Base-by-base conservation (phyloP, 768 basidiomycete species). In the Tulasnella sp. region DNA sequence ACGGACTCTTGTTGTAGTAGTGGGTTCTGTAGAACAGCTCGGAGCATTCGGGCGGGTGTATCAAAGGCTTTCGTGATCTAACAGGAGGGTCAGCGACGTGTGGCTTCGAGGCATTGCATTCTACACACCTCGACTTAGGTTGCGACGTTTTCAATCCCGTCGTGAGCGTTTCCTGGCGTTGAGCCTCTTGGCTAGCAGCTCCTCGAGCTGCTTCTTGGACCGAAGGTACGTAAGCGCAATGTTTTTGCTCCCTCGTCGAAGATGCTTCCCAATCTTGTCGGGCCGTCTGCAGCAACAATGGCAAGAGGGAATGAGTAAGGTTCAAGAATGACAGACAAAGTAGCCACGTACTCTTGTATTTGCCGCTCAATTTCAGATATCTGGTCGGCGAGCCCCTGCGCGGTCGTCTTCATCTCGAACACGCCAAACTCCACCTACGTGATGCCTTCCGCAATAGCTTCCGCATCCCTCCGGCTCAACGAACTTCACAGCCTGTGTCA, bases 51-150 rank as follows among this genome's bases (percentile, higher is more conserved):
- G 0, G 94, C 91, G 7, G 95, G 96, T 2, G 91, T 90, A 83
- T 94, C 89, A 82, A 97, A 99, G 0, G 91, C 89, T 80, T 89
- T 89, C 89, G 98, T 90, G 73, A 98, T 93, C 94, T 96, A 74
- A 23, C n/a, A 40, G 57, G 29, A 6, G n/a, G n/a, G n/a, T n/a
- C n/a, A n/a, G n/a, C n/a, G n/a, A n/a, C n/a, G n/a, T n/a, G n/a
- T n/a, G n/a, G n/a, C n/a, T n/a, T n/a, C n/a, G n/a, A n/a, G n/a
- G n/a, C n/a, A n/a, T n/a, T n/a, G n/a, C n/a, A n/a, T n/a, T n/a
- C n/a, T n/a, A 82, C 85, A 61, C 82, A 96, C 96, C 87, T 95
- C 92, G 16, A 96, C 87, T 83, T 99, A 93, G 3, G 91, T 92
- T 40, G 93, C 93, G n/a, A 96, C 93, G 3, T 90, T 89, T 84